phyloP scores from a whole-genome alignment of 805 yeast species.

The Schwanniomyces polymorphus region DNA sequence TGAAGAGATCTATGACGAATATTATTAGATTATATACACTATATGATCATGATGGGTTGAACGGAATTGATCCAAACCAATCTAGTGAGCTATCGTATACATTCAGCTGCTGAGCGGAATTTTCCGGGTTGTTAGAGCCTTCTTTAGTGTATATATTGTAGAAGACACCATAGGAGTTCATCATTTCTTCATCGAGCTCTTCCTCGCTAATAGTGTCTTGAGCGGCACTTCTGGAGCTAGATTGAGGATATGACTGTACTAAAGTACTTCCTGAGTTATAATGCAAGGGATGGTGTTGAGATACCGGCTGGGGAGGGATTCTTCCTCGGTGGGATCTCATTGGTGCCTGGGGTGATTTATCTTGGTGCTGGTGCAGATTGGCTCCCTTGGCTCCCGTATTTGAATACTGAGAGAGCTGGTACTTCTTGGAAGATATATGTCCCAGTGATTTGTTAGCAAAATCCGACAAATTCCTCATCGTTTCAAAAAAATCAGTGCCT shows the following conservation, averaged over 20 bases:
- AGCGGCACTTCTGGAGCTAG: not conserved
- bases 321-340: not conserved
- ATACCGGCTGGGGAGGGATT: constrained; percentile 38
- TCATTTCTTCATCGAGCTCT: constrained; percentile 34
- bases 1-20: not conserved
- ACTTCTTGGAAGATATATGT: constrained; percentile 6
- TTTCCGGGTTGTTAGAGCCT: constrained; percentile 23
- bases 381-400: not conserved
- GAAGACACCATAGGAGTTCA: constrained; percentile 37
- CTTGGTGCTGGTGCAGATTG: not conserved
- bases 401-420: constrained; percentile 4
- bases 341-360: not conserved
- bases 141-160: constrained; percentile 37
- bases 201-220: constrained; percentile 14
- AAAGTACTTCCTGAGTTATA: constrained; percentile 16
- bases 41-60: constrained; percentile 36
- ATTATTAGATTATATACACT: not conserved
- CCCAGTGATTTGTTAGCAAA: constrained; percentile 4
- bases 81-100: constrained; percentile 33
- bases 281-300: constrained; percentile 57
- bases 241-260: constrained; percentile 12
- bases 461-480: constrained; percentile 55
- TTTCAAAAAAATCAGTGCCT: constrained; percentile 71
- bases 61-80: constrained; percentile 41
- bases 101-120: constrained; percentile 10